phyloP scores from a whole-genome alignment of 2,329 filamentous ascomycete species.

The Epichloe coenophiala region DNA sequence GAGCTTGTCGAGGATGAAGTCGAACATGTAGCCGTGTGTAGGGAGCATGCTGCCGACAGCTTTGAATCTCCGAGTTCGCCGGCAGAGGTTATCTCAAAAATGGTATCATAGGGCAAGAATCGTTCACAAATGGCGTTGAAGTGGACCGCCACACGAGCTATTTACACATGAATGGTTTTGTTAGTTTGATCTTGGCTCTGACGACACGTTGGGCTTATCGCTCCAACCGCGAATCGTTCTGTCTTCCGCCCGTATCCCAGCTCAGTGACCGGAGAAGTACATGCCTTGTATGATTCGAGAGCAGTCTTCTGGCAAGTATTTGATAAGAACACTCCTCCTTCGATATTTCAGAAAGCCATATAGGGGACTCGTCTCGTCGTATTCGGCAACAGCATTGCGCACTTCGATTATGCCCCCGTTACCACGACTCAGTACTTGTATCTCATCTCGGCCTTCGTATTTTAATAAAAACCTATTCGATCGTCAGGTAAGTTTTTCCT shows the following conservation, averaged over 20 bases:
- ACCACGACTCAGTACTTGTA: constrained; percentile 65
- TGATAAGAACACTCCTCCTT: constrained; percentile 79
- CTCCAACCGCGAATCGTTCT: neutral
- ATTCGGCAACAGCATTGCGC: constrained; percentile 61
- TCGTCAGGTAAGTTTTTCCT: constrained; percentile 7
- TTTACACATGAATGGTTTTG: neutral
- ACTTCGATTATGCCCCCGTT: constrained; percentile 75
- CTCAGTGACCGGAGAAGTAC: constrained; percentile 12
- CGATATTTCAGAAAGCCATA: constrained; percentile 88
- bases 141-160: constrained; percentile 71
- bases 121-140: constrained; percentile 53
- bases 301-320: constrained; percentile 81
- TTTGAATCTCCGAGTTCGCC: constrained; percentile 78
- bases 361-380: constrained; percentile 69
- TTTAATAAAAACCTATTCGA: constrained; percentile 76
- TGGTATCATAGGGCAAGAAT: constrained; percentile 77
- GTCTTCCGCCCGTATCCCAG: neutral
- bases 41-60: constrained; percentile 74
- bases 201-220: neutral
- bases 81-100: constrained; percentile 60
- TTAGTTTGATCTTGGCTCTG: neutral
- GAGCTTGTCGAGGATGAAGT: constrained; percentile 77
- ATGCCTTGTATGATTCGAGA: constrained; percentile 86
- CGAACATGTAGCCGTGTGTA: constrained; percentile 78
- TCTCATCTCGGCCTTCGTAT: constrained; percentile 77